phyloP scores from a whole-genome alignment of 2,329 filamentous ascomycete species.

The Neobulgaria alba region DNA sequence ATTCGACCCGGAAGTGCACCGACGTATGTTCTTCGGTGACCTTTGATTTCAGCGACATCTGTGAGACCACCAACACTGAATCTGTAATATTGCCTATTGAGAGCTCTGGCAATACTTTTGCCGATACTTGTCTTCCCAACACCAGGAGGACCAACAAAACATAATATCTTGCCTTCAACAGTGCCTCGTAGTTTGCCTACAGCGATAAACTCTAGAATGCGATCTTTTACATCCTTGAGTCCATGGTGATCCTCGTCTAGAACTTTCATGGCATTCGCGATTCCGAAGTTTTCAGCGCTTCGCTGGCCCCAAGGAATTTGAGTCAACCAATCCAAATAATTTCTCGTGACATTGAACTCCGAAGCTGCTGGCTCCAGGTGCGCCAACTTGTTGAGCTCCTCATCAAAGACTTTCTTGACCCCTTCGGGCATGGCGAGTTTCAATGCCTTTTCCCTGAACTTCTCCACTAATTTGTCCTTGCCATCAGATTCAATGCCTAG shows the following conservation, averaged over 20 bases:
- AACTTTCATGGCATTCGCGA: constrained; percentile 81
- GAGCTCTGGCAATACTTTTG: constrained; percentile 89
- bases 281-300: constrained; percentile 93
- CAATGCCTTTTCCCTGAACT: constrained; percentile 89
- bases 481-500: constrained; percentile 95
- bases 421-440: constrained; percentile 95
- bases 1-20: constrained; percentile 92
- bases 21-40: constrained; percentile 91
- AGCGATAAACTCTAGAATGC: constrained; percentile 95
- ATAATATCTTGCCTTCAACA: constrained; percentile 96
- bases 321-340: constrained; percentile 97
- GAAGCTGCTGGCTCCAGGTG: constrained; percentile 93
- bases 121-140: constrained; percentile 98
- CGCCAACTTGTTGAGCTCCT: constrained; percentile 94
- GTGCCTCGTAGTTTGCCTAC: constrained; percentile 95
- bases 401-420: constrained; percentile 95
- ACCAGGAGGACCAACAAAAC: constrained; percentile 93
- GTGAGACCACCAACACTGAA: constrained; percentile 96
- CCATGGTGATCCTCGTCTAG: constrained; percentile 96
- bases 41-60: constrained; percentile 98
- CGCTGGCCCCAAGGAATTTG: constrained; percentile 96
- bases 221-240: constrained; percentile 95
- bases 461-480: constrained; percentile 96
- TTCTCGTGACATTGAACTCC: constrained; percentile 96
- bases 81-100: constrained; percentile 95